A percentile compares a stretch with the other conserved stretches of the same genome.
Conservation (phyloP, 179 eudicot genomes). For the Silene noctiflora region DNA sequence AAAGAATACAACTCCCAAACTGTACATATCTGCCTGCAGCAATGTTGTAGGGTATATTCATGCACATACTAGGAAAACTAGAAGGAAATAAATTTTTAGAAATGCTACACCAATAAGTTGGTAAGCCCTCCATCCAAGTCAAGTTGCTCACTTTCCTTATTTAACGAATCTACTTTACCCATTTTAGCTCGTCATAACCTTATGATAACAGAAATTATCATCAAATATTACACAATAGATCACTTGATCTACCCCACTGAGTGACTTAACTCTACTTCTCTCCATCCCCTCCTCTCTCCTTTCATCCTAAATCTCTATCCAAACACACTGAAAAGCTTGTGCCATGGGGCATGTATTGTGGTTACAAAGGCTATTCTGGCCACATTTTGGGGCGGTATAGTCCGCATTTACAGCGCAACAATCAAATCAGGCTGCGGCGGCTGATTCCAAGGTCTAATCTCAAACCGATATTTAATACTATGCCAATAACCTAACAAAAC, state of each 20-base stretch:
- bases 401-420: background rate
- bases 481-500: slow-evolving; percentile 15
- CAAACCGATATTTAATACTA: background rate
- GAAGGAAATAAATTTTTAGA: slow-evolving; percentile 2
- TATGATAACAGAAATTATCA: background rate
- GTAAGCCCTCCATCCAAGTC: background rate
- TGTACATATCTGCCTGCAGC: slow-evolving; percentile 93
- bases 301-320: background rate
- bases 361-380: background rate
- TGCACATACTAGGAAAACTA: slow-evolving; percentile 10
- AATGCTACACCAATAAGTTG: slow-evolving; percentile 11
- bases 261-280: background rate
- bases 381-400: background rate
- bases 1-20: slow-evolving; percentile 85
- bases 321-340: background rate
- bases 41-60: slow-evolving; percentile 14
- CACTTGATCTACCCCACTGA: too few species aligned
- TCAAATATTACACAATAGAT: background rate
- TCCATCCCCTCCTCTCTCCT: background rate
- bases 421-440: background rate
- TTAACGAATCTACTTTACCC: background rate
- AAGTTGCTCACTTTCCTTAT: background rate
- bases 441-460: background rate
- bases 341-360: background rate
- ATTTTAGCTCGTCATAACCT: background rate